These are phyloP conservation scores for Zanthoxylum bungeanum DNA, from an alignment of 345 rosid species.

Conservation along the genomic window DNA sequence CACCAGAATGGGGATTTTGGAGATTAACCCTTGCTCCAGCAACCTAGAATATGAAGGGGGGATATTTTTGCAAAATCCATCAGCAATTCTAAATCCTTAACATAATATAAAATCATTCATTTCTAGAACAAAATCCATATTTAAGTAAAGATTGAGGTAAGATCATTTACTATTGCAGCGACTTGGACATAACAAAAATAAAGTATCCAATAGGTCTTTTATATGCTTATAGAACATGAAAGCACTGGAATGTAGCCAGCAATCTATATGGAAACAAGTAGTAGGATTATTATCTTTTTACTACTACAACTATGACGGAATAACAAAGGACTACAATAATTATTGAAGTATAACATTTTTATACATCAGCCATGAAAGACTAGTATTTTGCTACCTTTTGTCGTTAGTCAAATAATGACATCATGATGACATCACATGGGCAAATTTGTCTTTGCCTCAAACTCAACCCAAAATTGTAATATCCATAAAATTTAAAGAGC, in stretches of 20 bases:
- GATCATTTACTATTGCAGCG: neutral
- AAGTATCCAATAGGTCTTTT: neutral
- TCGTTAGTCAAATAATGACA: no score
- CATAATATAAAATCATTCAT: neutral
- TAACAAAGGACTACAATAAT: no score
- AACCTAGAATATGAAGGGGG: constrained; percentile 16
- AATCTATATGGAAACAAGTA: no score
- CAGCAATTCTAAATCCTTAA: neutral
- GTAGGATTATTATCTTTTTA: no score
- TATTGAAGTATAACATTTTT: no score
- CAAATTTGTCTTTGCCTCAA: no score
- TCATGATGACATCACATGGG: no score
- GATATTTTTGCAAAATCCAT: constrained; percentile 1
- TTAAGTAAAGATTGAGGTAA: neutral
- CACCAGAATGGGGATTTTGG: constrained; percentile 29
- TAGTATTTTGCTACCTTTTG: no score
- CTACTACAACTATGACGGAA: no score
- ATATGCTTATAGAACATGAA: neutral
- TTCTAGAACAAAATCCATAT: neutral
- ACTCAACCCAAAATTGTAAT: no score
- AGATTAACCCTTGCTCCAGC: constrained; percentile 33
- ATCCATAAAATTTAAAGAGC: no score
- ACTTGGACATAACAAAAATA: neutral
- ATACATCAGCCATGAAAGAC: no score
- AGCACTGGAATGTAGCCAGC: neutral